Conservation (phyloP, 106 monocot genomes). For the Allium cepa region DNA sequence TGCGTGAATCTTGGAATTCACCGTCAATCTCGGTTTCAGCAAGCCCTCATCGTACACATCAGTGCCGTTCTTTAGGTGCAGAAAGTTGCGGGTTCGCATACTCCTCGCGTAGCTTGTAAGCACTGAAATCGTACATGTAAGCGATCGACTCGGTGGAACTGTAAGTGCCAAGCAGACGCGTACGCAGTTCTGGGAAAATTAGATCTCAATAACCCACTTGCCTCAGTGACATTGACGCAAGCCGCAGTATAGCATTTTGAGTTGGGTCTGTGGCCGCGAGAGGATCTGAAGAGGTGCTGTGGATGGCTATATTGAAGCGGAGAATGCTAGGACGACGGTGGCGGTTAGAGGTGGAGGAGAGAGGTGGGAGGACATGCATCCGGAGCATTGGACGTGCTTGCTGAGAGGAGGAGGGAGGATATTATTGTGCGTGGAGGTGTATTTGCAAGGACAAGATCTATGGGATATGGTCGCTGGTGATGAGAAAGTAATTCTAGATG, state of each 20-base stretch:
- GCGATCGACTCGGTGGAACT: conserved; percentile 72
- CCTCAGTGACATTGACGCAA: conserved; percentile 84
- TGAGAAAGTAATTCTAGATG: too few relatives aligned
- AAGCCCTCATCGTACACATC: conserved; percentile 25
- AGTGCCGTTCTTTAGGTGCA: conserved; percentile 15
- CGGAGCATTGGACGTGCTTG: not conserved
- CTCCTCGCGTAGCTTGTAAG: conserved; percentile 79
- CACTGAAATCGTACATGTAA: conserved; percentile 79
- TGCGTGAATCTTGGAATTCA: conserved; percentile 84
- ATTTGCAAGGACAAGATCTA: too few relatives aligned
- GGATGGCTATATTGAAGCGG: not conserved
- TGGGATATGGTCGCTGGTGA: too few relatives aligned
- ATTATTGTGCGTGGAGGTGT: conserved; percentile 1
- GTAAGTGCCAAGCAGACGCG: conserved; percentile 93
- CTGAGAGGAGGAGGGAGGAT: conserved; percentile 11
- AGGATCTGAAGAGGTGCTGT: conserved; percentile 1
- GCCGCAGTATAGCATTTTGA: conserved; percentile 49
- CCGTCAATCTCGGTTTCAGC: conserved; percentile 35
- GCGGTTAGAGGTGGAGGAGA: not conserved
- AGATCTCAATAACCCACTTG: conserved; percentile 90
- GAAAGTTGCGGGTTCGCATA: conserved; percentile 85
- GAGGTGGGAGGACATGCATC: conserved; percentile 9
- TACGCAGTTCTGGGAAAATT: conserved; percentile 68
- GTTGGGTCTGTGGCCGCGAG: not conserved
- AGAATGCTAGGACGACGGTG: not conserved